A percentile compares a stretch with the other conserved stretches of the same genome.
phyloP scores from a whole-genome alignment of 345 rosid genomes.

The Eucalyptus shirleyi region DNA sequence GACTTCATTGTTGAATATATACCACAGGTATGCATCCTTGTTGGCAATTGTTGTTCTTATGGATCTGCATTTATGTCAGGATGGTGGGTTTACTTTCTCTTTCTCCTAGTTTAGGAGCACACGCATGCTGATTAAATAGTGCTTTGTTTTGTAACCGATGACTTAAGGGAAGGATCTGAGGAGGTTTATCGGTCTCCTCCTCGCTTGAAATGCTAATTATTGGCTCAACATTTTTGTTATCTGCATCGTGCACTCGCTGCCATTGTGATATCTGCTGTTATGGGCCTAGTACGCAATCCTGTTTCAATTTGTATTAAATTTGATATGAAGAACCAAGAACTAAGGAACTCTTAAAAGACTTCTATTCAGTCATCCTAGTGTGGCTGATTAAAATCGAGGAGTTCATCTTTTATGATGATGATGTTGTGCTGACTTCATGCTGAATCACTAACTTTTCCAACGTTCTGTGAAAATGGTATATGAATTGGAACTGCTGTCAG shows the following conservation, averaged over 20 bases:
- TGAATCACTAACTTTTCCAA: background rate
- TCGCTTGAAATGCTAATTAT: conserved; percentile 3
- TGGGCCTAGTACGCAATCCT: too few relatives aligned
- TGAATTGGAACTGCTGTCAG: background rate
- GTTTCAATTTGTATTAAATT: background rate
- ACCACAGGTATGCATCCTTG: conserved; percentile 62
- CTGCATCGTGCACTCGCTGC: conserved; percentile 92
- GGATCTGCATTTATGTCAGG: background rate
- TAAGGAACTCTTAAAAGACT: background rate
- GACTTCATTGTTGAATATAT: conserved; percentile 70
- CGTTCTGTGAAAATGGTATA: background rate
- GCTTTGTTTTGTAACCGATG: background rate
- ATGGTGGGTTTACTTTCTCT: too few relatives aligned
- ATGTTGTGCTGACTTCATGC: background rate
- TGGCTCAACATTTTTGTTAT: background rate
- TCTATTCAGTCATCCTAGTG: background rate
- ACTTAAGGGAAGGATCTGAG: background rate
- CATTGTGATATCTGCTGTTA: conserved; percentile 27
- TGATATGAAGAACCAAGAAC: background rate
- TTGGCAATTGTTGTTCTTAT: background rate
- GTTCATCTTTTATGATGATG: background rate
- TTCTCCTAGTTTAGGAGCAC: background rate
- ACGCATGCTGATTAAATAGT: background rate
- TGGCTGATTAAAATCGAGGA: background rate
- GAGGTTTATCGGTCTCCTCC: background rate